Base-by-base conservation (phyloP, 805 yeast species). In the Vanderwaltozyma tropicalis region DNA sequence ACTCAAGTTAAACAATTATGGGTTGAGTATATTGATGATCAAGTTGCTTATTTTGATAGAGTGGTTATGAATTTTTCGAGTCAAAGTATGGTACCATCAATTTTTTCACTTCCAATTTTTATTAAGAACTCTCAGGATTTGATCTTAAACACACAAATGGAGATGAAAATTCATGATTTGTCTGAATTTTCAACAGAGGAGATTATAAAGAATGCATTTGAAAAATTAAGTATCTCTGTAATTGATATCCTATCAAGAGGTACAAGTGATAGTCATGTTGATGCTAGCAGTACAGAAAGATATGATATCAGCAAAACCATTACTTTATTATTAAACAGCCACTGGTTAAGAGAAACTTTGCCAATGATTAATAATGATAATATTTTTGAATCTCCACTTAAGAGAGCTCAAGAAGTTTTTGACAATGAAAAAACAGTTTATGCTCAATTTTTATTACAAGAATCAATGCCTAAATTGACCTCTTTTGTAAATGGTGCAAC, bases 401-500 rank as follows among this genome's bases (percentile, higher is more conserved):
- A 44, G 24, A 41, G 43, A 3, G 40, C 52, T 11, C 62, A 55
- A 34, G 47, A 47, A 5, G 41, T 60, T 1, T 60, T 57, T 43
- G 60, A 44, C 40, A 45, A 33, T 17, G 62, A 49, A 37, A 59
- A 45, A 63, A 71, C 55, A 40, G 40, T 43, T 1, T 80, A 76
- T 54, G 67, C 76, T 11, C 55, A 53, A n/a, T 49, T 48, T n/a
- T 57, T 78, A 13, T 53, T 76, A 30, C 58, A 63, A 39, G 67
- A 77, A 32, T 67, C 76, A 18, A 67, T 86, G 49, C 89, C 92
- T 0, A 80, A 80, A 49, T 49, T 87, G 35, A 62, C 74, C 13
- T 76, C 73, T 20, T 80, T 83, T 53, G 72, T 86, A 2, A 68
- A 69, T 29, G 83, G 78, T 26, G 73, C 78, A 30, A 80, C 78